These are phyloP conservation scores for Somion occarium DNA, from an alignment of 1,284 basidiomycete species.

Conservation along the genomic window DNA sequence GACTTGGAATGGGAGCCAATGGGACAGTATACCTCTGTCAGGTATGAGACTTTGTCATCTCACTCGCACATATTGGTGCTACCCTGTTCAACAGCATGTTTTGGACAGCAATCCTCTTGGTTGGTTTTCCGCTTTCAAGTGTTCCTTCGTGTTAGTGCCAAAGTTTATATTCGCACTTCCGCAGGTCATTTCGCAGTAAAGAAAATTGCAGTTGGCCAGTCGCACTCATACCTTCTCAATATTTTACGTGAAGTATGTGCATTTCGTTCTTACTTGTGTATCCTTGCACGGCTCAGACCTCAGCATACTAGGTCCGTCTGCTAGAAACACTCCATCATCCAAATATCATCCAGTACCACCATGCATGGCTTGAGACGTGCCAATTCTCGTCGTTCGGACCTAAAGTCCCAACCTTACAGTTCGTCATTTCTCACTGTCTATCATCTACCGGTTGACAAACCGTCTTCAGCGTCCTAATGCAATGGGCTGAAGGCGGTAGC, in stretches of 20 bases:
- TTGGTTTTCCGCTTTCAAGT: constrained; percentile 21
- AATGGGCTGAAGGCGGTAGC: constrained; percentile 84
- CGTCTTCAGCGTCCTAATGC: constrained; percentile 74
- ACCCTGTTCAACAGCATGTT: constrained; percentile 55
- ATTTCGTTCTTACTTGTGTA: background rate
- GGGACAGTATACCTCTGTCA: constrained; percentile 86
- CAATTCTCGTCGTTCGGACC: constrained; percentile 86
- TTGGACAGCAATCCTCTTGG: constrained; percentile 77
- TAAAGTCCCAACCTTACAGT: constrained; percentile 80
- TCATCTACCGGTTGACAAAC: background rate
- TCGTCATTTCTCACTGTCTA: constrained; percentile 13
- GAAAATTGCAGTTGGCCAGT: constrained; percentile 91
- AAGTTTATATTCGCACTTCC: constrained; percentile 17
- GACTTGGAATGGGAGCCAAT: constrained; percentile 89
- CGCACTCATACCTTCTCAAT: constrained; percentile 75
- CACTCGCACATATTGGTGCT: background rate
- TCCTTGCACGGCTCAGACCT: constrained; percentile 21
- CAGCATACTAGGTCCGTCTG: constrained; percentile 67
- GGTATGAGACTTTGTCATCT: constrained; percentile 35
- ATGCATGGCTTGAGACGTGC: constrained; percentile 86
- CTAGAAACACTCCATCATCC: constrained; percentile 86
- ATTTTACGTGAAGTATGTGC: constrained; percentile 70
- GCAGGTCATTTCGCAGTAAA: constrained; percentile 91
- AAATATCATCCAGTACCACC: constrained; percentile 93
- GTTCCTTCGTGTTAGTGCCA: background rate